Conservation (phyloP, 2,329 filamentous ascomycete species). For the Pyrenophora graminea region DNA sequence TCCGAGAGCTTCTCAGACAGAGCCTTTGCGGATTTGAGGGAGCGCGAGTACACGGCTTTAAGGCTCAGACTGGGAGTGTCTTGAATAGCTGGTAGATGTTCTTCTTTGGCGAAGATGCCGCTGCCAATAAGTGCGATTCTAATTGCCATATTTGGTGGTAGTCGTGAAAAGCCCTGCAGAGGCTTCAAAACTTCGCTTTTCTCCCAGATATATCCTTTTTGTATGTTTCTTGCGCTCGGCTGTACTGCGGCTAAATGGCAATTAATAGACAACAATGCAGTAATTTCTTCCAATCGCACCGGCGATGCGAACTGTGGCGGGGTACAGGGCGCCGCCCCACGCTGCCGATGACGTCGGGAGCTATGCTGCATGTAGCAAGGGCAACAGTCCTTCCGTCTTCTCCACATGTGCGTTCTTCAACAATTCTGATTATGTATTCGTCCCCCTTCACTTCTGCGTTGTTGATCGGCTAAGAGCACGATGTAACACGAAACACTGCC, state of each 20-base stretch:
- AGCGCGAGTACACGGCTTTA: slow-evolving; percentile 70
- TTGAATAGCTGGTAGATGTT: slow-evolving; percentile 66
- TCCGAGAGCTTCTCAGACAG: slow-evolving; percentile 43
- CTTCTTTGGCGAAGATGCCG: slow-evolving; percentile 64
- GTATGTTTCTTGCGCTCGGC: not conserved
- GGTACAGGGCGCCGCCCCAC: slow-evolving; percentile 5
- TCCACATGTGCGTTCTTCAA: too few relatives aligned
- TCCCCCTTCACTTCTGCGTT: too few relatives aligned
- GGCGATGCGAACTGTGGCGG: slow-evolving; percentile 9
- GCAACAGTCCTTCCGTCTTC: slow-evolving; percentile 11
- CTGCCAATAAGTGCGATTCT: slow-evolving; percentile 66
- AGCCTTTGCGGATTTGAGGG: slow-evolving; percentile 59
- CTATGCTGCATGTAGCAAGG: slow-evolving; percentile 19
- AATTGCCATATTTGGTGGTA: slow-evolving; percentile 36
- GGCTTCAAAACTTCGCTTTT: too few relatives aligned
- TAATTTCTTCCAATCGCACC: slow-evolving; percentile 14
- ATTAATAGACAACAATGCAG: slow-evolving; percentile 4
- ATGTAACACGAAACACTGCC: too few relatives aligned
- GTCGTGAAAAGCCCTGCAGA: not conserved
- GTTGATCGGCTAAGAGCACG: too few relatives aligned
- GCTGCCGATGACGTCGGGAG: slow-evolving; percentile 19
- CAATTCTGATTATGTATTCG: too few relatives aligned
- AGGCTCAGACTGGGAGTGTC: slow-evolving; percentile 58
- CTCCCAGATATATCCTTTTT: not conserved
- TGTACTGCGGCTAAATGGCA: slow-evolving; percentile 26